Evolutionary conservation across 352 stramenopile species (phyloP).

Genomic region (Saprolegnia parasitica): DNA sequence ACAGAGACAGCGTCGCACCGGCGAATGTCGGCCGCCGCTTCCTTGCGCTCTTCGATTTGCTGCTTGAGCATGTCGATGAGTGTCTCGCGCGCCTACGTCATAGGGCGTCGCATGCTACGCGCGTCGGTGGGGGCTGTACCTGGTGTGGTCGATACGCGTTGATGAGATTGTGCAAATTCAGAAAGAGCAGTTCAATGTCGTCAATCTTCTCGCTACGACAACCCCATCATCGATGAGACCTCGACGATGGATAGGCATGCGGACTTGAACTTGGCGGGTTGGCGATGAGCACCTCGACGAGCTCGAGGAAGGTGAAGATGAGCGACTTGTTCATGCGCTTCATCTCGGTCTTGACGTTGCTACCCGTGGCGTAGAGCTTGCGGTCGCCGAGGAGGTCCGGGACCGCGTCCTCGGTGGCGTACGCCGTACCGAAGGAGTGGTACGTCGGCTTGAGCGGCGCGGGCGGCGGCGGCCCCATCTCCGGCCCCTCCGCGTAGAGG

Average conservation of each 20-base stretch:
- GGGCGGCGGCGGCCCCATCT: constrained; percentile 50
- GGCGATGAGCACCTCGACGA: constrained; percentile 78
- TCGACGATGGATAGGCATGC: constrained; percentile 29
- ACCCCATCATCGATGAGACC: neutral
- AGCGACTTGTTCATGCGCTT: constrained; percentile 83
- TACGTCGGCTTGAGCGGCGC: constrained; percentile 73
- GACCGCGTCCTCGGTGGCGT: constrained; percentile 75
- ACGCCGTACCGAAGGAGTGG: constrained; percentile 82
- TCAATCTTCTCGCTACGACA: constrained; percentile 66
- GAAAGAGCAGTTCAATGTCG: constrained; percentile 79
- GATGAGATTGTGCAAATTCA: constrained; percentile 89
- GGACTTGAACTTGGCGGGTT: constrained; percentile 75
- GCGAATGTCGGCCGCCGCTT: constrained; percentile 69
- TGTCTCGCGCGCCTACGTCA: constrained; percentile 51
- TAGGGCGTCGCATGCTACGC: neutral
- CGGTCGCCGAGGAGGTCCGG: constrained; percentile 60
- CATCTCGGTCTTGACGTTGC: constrained; percentile 76
- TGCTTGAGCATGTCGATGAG: constrained; percentile 79
- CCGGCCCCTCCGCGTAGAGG: constrained; percentile 56
- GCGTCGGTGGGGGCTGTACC: constrained; percentile 26
- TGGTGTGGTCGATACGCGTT: constrained; percentile 83
- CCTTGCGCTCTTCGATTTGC: constrained; percentile 69
- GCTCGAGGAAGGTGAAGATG: constrained; percentile 77
- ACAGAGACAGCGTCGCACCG: constrained; percentile 31
- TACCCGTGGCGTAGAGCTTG: constrained; percentile 42